Evolutionary conservation across 768 basidiomycete species (phyloP).

Genomic region (Panellus pusillus): DNA sequence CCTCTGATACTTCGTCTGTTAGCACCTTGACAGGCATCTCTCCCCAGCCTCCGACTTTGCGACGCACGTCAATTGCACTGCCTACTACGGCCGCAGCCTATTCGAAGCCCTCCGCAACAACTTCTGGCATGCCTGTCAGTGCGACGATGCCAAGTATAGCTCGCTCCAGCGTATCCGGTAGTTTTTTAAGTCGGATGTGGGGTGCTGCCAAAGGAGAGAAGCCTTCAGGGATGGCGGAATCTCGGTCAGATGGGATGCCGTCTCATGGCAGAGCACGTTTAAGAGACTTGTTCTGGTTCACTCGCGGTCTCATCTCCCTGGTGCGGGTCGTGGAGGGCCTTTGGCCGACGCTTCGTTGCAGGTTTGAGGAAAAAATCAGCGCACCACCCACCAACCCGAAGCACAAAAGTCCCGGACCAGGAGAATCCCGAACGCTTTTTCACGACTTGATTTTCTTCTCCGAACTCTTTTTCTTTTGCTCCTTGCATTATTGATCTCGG

Average conservation of each 20-base stretch:
- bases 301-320: conserved; percentile 24
- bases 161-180: conserved; percentile 36
- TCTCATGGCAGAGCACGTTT: conserved; percentile 25
- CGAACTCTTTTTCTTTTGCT: not conserved
- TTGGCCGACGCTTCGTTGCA: conserved; percentile 16
- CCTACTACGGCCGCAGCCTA: conserved; percentile 24
- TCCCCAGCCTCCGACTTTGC: conserved; percentile 16
- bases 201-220: conserved; percentile 50
- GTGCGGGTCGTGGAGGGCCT: conserved; percentile 12
- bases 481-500: not conserved
- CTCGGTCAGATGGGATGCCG: conserved; percentile 19
- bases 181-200: conserved; percentile 77
- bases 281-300: conserved; percentile 31
- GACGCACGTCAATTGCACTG: conserved; percentile 19
- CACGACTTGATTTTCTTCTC: not conserved
- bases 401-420: not conserved
- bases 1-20: conserved; percentile 54
- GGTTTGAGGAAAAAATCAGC: conserved; percentile 11
- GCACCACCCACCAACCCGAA: not conserved
- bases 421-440: not conserved
- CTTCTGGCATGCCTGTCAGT: conserved; percentile 25
- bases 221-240: conserved; percentile 15
- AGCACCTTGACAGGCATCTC: conserved; percentile 43
- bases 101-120: conserved; percentile 14
- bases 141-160: conserved; percentile 39